These are phyloP conservation scores for Chytriomyces hyalinus DNA, from an alignment of 192 early-diverging fungal genomes.

Conservation along the genomic window DNA sequence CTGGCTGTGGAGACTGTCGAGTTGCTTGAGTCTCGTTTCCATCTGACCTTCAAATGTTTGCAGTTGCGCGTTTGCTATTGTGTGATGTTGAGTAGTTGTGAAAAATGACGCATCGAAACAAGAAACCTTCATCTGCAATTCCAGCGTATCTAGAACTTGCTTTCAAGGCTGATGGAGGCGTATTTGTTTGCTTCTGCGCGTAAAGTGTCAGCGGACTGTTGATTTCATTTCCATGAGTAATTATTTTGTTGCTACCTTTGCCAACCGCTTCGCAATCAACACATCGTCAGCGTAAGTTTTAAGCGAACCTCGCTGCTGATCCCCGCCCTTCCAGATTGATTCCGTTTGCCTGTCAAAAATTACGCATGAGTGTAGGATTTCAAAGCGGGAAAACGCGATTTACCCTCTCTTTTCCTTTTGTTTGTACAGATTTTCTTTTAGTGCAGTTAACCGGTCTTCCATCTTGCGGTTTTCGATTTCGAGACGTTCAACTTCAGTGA, in stretches of 20 bases:
- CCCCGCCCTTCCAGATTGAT: slow-evolving; percentile 33
- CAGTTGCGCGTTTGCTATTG: background rate
- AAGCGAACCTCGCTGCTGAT: slow-evolving; percentile 21
- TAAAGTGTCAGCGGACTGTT: no score
- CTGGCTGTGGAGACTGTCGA: slow-evolving; percentile 4
- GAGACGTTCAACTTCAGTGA: slow-evolving; percentile 17
- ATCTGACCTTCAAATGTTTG: background rate
- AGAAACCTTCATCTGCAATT: slow-evolving; percentile 12
- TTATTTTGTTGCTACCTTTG: background rate
- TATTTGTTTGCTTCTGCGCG: no score
- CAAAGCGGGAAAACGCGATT: no score
- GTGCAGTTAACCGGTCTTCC: slow-evolving; percentile 31
- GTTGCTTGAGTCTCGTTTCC: background rate
- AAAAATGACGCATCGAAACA: no score
- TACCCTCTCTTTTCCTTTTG: slow-evolving; percentile 33
- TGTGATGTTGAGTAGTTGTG: no score
- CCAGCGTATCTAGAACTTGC: background rate
- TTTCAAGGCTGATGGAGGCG: background rate
- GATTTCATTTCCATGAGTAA: no score
- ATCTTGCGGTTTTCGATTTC: slow-evolving; percentile 31
- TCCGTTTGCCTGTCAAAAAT: slow-evolving; percentile 17
- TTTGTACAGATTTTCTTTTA: slow-evolving; percentile 12
- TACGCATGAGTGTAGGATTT: no score
- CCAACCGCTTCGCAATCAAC: background rate
- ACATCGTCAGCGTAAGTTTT: slow-evolving; percentile 30